Evolutionary conservation across 2,329 filamentous ascomycete species (phyloP).

Genomic region (Magnaporthiopsis poae): DNA sequence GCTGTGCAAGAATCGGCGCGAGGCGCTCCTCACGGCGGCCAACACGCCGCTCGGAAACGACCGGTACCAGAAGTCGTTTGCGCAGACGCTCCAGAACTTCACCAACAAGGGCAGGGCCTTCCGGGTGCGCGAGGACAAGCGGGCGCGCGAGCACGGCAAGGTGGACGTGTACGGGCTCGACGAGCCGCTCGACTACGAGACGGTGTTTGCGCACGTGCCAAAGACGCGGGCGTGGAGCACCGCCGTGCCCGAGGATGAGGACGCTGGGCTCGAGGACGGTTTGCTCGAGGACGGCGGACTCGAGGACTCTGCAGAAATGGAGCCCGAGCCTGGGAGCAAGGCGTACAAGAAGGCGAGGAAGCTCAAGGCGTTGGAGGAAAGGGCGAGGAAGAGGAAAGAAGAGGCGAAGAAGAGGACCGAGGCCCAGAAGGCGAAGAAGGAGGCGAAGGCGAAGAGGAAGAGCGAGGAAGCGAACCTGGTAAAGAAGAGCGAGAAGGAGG

Average conservation of each 20-base stretch:
- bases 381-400: neutral
- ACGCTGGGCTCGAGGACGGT: neutral
- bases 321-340: neutral
- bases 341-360: neutral
- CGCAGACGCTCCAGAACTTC: neutral
- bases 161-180: slow-evolving; percentile 37
- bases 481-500: neutral
- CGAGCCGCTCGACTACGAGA: slow-evolving; percentile 22
- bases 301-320: neutral
- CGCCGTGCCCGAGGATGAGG: neutral
- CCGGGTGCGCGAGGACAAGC: slow-evolving; percentile 22
- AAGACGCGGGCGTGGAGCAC: neutral
- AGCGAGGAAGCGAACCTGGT: neutral
- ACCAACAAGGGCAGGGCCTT: neutral
- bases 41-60: neutral
- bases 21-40: slow-evolving; percentile 6
- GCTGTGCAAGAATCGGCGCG: slow-evolving; percentile 11
- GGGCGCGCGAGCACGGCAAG: slow-evolving; percentile 34
- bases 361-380: neutral
- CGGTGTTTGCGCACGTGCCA: slow-evolving; percentile 23
- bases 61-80: neutral
- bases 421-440: neutral
- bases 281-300: no score
- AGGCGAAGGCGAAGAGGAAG: neutral
- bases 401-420: neutral